Evolutionary conservation across 345 rosid species (phyloP), one percentile per base, ranked within the genome.

Genomic region (Salix suchowensis): DNA sequence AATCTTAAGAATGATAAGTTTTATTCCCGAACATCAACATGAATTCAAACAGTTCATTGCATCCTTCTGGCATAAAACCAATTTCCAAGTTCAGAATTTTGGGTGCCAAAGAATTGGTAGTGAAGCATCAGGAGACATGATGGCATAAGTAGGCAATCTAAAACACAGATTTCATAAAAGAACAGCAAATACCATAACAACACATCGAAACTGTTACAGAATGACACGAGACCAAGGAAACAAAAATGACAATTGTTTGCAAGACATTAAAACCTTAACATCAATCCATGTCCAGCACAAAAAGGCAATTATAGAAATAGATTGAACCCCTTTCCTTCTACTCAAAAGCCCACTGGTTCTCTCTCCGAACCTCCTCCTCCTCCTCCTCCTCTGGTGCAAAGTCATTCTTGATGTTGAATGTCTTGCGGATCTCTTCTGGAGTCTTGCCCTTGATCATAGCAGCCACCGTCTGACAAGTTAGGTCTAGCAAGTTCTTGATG

Each of bases 261-360:
- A 65, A 30, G 46, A 1, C 55, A 23, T 28, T 73, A 60, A 73
- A 6, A 40, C 46, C 11, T 50, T 23, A 68, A 40, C 78, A 55
- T 55, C 62, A 23, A 39, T 13, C 72, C 28, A 75, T 9, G 36
- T 67, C 65, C 36, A 55, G 36, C 65, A 54, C 8, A 67, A 13
- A 40, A 46, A 19, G 30, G 54, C 34, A 75, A 75, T 48, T 4
- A 55, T 12, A 6, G 24, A 55, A 36, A 39, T 23, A 55, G 37
- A 55, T 1, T 40, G 7, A 11, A 4, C 30, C 40, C 37, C 34
- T 65, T 26, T 6, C 40, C 40, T 60, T 58, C 61, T 55, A 78
- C 73, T 78, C 81, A 67, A 78, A 78, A 11, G 81, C 81, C 81
- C 81, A 78, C 73, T 73, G 81, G 68, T 78, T 78, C 73, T 78